Base-by-base conservation (phyloP, 257 asterid species). In the Solanum clarkiae region DNA sequence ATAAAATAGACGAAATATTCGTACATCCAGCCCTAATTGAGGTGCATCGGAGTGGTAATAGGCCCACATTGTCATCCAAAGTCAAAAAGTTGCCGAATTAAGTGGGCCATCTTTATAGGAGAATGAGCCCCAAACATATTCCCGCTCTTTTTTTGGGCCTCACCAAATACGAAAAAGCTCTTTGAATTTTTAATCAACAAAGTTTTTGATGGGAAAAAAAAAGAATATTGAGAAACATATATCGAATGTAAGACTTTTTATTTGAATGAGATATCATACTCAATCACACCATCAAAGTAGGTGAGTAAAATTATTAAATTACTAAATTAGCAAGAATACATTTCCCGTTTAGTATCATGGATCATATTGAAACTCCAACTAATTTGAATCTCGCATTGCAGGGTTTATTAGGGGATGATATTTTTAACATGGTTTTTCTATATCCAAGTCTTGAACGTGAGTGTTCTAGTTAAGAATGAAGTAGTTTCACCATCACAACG, bases 31-130 rank as follows among this genome's bases (percentile, higher is more conserved):
- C 36, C 32, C 42, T 65, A 32, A 68, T 68, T 68, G 13, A 16
- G 49, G 75, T 68, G 51, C 36, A 65, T 65, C 1, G 10, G 44
- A 26, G 6, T 3, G 72, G 26, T 65, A 1, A 6, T 26, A 13
- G 72, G 51, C 24, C 77, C 49, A 68, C 77, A 68, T 68, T 16
- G 8, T 7, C 0, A 68, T 16, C 49, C 6, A 16, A 68, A 68
- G 77, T 68, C 77, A 68, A 68, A 68, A 63, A 63, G 68, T 60
- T 60, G 29, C 32, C 15, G 32, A n/a, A n/a, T 59, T 59, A n/a
- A 1, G 29, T 59, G 66, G 0, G 29, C 29, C 32, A 59, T 0
- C 15, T n/a, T 59, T 63, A 24, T 68, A 4, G 77, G 51, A 68
- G 77, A 68, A 16, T 68, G 77, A 68, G 51, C 77, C 49, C 51